Evolutionary conservation across 257 asterid species (phyloP).

Genomic region (Primulina huaijiensis): DNA sequence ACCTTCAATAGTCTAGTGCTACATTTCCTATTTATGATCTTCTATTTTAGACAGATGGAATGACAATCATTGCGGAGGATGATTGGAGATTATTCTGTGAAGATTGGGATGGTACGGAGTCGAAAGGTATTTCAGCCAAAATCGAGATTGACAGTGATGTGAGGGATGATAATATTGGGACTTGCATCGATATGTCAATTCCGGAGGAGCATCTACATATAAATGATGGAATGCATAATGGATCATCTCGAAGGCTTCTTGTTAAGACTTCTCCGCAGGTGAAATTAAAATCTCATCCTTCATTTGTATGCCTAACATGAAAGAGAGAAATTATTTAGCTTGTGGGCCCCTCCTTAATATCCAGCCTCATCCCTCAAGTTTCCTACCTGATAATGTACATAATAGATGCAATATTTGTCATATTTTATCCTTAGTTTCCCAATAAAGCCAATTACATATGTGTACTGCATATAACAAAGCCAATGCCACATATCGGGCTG

Average conservation of each 20-base stretch:
- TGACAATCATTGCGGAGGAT: slow-evolving; percentile 62
- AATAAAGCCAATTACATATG: neutral
- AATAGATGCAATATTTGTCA: slow-evolving; percentile 6
- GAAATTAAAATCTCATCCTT: slow-evolving; percentile 30
- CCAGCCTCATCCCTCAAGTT: neutral
- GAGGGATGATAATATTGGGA: slow-evolving; percentile 42
- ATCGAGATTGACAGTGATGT: slow-evolving; percentile 44
- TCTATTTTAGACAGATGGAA: slow-evolving; percentile 60
- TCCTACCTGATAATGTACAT: slow-evolving; percentile 9
- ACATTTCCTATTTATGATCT: slow-evolving; percentile 14
- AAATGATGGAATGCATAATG: slow-evolving; percentile 41
- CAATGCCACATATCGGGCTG: neutral
- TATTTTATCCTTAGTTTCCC: neutral
- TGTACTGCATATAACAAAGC: too few species aligned
- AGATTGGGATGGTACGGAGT: slow-evolving; percentile 78
- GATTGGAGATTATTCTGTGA: slow-evolving; percentile 89
- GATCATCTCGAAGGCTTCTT: slow-evolving; percentile 40
- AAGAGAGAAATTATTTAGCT: slow-evolving; percentile 28
- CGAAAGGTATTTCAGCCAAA: slow-evolving; percentile 60
- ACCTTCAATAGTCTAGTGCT: slow-evolving; percentile 25
- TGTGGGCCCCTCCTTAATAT: slow-evolving; percentile 8
- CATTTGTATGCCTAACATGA: slow-evolving; percentile 19
- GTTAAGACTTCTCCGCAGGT: slow-evolving; percentile 82
- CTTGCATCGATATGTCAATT: slow-evolving; percentile 41
- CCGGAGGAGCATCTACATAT: slow-evolving; percentile 48